Base-by-base conservation (phyloP, 805 yeast genomes). In the Hanseniaspora clermontiae region DNA sequence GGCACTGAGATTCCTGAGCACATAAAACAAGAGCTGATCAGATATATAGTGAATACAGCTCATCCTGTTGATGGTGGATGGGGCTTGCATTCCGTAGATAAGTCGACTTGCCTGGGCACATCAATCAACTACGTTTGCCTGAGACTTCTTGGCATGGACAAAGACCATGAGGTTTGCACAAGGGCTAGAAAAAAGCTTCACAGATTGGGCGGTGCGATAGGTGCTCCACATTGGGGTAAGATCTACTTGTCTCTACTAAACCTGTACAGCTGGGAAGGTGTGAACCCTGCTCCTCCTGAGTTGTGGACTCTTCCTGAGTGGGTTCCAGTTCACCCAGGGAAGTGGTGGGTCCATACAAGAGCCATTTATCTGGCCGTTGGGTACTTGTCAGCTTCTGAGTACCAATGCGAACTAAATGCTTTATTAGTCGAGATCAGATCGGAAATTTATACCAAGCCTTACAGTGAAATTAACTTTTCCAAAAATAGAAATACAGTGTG, bases 61-160 rank as follows among this genome's bases (percentile, higher is more conserved):
- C 96, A 93, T 66, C 97, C 97, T 0, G 96, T 90, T 0, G 98
- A 93, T 68, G 99, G 99, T n/a, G 99, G 98, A 1, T 93, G 99
- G 99, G 99, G 99, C 0, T 74, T 93, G 40, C 97, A 93, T 67
- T 80, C 89, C 5, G 82, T 80, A 52, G 99, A 93, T 66, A 93
- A 91, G 67, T 82, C 93, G 9, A 93, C 99, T 0, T 93, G 93
- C 61, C 90, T 90, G 67, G 98, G 99, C 5, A 93, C 99, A 1
- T 75, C 87, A 0, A 77, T 93, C 62, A 90, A 89, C 68, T 93
- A 93, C 68, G 83, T 91, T 8, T 72, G 73, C n/a, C 72, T 93
- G 59, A 76, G 99, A 60, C 68, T 93, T 14, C 70, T 91, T 51
- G 98, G 99, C 0, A 65, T 93, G 62, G 70, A 79, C 1, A 73